phyloP scores from a whole-genome alignment of 2,329 filamentous ascomycete genomes.

The Fusarium lyarnte region DNA sequence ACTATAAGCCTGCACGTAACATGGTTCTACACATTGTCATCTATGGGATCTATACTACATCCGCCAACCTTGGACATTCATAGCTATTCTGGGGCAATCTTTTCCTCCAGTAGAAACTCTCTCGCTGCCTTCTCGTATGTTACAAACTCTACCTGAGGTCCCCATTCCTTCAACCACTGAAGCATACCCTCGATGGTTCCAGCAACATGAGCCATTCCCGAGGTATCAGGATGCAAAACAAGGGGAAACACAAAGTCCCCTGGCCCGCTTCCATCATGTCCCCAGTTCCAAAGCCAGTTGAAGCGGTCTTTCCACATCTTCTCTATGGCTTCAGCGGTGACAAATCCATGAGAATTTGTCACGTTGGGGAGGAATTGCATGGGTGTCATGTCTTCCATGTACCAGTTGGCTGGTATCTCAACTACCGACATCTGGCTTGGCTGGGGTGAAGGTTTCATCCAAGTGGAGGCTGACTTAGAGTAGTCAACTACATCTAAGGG shows the following conservation, averaged over 20 bases:
- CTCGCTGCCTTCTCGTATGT: not conserved
- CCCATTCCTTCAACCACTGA: constrained; percentile 18
- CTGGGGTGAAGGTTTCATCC: not conserved
- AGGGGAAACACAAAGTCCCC: constrained; percentile 12
- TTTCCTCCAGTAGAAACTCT: not conserved
- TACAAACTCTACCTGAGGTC: constrained; percentile 16
- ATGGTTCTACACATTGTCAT: too few species aligned
- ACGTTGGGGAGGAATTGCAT: constrained; percentile 20
- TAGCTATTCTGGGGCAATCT: too few species aligned
- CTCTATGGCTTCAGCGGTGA: not conserved
- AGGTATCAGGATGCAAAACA: constrained; percentile 17
- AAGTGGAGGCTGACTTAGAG: not conserved
- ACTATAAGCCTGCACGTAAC: too few species aligned
- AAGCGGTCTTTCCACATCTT: not conserved
- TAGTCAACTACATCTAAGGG: not conserved
- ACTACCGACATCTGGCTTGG: not conserved
- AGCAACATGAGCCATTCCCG: constrained; percentile 14
- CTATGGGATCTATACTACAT: not conserved
- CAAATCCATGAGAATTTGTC: constrained; percentile 12
- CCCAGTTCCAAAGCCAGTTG: not conserved
- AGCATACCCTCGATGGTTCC: constrained; percentile 11
- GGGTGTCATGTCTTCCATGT: constrained; percentile 26
- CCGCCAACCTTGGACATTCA: too few species aligned
- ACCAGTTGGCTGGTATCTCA: constrained; percentile 23
- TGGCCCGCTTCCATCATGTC: not conserved